Base-by-base conservation (phyloP, 140 eudicot genomes). In the Stevia rebaudiana region DNA sequence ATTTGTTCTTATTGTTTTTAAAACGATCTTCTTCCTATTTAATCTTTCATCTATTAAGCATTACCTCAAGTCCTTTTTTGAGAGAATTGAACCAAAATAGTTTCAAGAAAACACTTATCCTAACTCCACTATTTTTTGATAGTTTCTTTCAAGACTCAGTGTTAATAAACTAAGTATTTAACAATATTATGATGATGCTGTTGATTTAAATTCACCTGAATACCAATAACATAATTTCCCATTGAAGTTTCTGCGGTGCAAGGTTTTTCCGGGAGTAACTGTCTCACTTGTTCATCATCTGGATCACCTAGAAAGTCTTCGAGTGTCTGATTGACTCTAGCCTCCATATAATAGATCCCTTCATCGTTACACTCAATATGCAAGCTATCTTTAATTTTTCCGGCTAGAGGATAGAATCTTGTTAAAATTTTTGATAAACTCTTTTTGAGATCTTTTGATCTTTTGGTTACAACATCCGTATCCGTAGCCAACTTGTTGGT, bases 371-470 rank as follows among this genome's bases (percentile, higher is more conserved):
- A 77, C 12, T 71, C 71, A 3, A 77, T 41, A 0, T 35, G 57
- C 11, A 59, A 11, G 33, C 16, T 24, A 19, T 71, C 61, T 55
- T 33, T 67, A 12, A 72, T 4, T 51, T 49, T 63, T 56, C 82
- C 78, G 2, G 78, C 82, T 33, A 71, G 3, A 9, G 71, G 82
- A 65, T 77, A 77, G 30, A 71, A 72, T 42, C 61, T 58, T 8
- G 75, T 66, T 55, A 72, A 18, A 15, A 50, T 30, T 17, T 37
- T 4, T 2, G 78, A 71, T 13, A 74, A 61, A 0, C 50, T 7
- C 2, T 35, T 18, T 31, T 74, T 74, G 0, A 74, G 74, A 37
- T 18, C 12, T 16, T 28, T 43, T 42, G 47, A 69, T 69, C 62
- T 58, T 28, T 41, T 31, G 0, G 46, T 54, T 30, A 42, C 6